Conservation (phyloP, 768 basidiomycete genomes). For the Lentinula edodes region DNA sequence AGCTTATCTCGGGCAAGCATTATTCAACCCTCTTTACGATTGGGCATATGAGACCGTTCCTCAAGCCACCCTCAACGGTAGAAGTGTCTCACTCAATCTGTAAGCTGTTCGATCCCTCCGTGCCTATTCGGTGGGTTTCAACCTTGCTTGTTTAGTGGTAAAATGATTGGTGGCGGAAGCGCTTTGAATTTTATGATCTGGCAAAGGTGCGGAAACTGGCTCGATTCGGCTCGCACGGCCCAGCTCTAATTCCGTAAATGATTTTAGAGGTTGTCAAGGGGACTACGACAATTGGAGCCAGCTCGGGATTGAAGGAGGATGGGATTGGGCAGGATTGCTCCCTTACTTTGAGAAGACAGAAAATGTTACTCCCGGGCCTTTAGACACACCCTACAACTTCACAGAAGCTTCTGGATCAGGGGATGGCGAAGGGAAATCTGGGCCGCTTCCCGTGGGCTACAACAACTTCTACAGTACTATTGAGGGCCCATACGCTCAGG, state of each 20-base stretch:
- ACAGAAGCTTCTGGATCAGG: neutral
- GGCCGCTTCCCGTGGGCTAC: neutral
- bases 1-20: conserved; percentile 11
- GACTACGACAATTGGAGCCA: conserved; percentile 17
- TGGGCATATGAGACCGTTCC: conserved; percentile 11
- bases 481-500: neutral
- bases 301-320: conserved; percentile 9
- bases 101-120: neutral
- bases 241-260: too few relatives aligned
- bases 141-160: conserved; percentile 12
- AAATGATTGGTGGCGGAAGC: conserved; percentile 15
- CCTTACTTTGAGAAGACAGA: conserved; percentile 9
- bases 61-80: conserved; percentile 7
- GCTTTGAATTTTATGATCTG: conserved; percentile 16
- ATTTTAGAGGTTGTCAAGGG: conserved; percentile 7
- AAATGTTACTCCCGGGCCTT: neutral
- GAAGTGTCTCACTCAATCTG: neutral
- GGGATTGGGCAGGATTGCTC: conserved; percentile 6
- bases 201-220: neutral
- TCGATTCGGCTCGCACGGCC: too few relatives aligned
- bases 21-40: conserved; percentile 13
- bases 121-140: too few relatives aligned
- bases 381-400: neutral
- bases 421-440: neutral
- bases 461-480: neutral